Percentiles rank a stretch among this genome's conserved stretches.
These are phyloP conservation scores for Lichtheimia corymbifera DNA, from an alignment of 371 early-diverging fungal species.

Conservation along the genomic window DNA sequence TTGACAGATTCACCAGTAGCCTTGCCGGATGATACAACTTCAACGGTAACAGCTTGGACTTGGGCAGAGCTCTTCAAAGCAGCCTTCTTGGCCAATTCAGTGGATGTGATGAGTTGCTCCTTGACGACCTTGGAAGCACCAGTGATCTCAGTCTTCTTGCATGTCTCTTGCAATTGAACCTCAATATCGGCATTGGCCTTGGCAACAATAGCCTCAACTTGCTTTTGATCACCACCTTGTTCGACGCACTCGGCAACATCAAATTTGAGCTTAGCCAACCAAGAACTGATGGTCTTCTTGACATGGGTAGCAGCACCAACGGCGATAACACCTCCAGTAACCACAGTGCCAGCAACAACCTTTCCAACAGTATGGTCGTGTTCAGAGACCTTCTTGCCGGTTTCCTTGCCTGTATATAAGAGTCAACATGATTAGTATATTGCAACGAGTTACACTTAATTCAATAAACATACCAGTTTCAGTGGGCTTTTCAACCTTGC, in stretches of 20 bases:
- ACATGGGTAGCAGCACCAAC: not conserved
- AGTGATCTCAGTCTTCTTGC: conserved; percentile 12
- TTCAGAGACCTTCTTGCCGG: conserved; percentile 25
- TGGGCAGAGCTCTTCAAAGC: not conserved
- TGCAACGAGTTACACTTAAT: too few species aligned
- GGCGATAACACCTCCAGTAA: not conserved
- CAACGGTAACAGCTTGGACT: not conserved
- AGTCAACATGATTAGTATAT: too few species aligned
- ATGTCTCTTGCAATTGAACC: not conserved
- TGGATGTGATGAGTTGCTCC: conserved; percentile 1
- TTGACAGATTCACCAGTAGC: not conserved
- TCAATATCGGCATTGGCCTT: not conserved
- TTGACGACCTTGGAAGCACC: conserved; percentile 4
- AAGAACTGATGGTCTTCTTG: not conserved
- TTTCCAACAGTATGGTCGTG: conserved; percentile 1
- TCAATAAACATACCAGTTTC: too few species aligned
- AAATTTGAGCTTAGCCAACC: not conserved
- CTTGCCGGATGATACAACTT: not conserved
- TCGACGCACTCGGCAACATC: not conserved
- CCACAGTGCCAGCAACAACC: not conserved
- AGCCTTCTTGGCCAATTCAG: conserved; percentile 10
- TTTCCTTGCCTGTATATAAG: too few species aligned
- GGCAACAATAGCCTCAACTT: not conserved
- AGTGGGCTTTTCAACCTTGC: too few species aligned
- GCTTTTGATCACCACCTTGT: not conserved